These are phyloP conservation scores for Fusarium drepaniforme DNA, from an alignment of 2,329 filamentous ascomycete species.

Conservation along the genomic window DNA sequence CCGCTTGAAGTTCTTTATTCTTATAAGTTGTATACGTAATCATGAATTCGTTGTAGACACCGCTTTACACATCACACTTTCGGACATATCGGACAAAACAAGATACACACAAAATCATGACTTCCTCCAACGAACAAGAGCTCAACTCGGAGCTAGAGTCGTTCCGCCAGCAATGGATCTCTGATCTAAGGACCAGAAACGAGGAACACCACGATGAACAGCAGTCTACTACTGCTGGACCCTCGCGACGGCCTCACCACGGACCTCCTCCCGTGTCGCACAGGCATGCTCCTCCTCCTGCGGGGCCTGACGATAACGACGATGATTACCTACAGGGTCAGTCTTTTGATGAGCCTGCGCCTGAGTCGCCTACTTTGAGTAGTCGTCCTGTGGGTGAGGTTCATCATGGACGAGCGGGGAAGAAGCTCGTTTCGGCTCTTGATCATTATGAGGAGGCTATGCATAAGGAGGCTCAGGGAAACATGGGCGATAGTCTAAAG, in stretches of 20 bases:
- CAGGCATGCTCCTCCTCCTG: slow-evolving; percentile 14
- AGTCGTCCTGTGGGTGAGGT: slow-evolving; percentile 10
- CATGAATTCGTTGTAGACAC: slow-evolving; percentile 37
- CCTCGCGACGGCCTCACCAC: slow-evolving; percentile 31
- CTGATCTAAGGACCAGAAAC: slow-evolving; percentile 73
- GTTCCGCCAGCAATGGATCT: slow-evolving; percentile 88
- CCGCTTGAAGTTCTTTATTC: not conserved
- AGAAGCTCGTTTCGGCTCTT: slow-evolving; percentile 78
- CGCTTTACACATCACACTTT: not conserved
- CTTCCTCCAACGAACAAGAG: slow-evolving; percentile 48
- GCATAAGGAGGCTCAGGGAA: slow-evolving; percentile 87
- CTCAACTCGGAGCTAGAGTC: slow-evolving; percentile 81
- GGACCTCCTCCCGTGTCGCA: slow-evolving; percentile 40
- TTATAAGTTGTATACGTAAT: slow-evolving; percentile 28
- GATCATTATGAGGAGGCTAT: slow-evolving; percentile 95
- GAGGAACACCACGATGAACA: slow-evolving; percentile 41
- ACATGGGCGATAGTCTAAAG: slow-evolving; percentile 86
- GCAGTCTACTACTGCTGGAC: slow-evolving; percentile 18
- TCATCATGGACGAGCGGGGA: slow-evolving; percentile 28
- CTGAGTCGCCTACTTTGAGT: not conserved
- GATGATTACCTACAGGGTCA: slow-evolving; percentile 50
- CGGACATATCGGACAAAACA: slow-evolving; percentile 29
- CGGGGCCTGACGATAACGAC: slow-evolving; percentile 48
- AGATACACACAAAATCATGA: slow-evolving; percentile 29
- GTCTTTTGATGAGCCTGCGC: slow-evolving; percentile 49